Evolutionary conservation across 768 basidiomycete genomes (phyloP).

Genomic region (Lentinula edodes): DNA sequence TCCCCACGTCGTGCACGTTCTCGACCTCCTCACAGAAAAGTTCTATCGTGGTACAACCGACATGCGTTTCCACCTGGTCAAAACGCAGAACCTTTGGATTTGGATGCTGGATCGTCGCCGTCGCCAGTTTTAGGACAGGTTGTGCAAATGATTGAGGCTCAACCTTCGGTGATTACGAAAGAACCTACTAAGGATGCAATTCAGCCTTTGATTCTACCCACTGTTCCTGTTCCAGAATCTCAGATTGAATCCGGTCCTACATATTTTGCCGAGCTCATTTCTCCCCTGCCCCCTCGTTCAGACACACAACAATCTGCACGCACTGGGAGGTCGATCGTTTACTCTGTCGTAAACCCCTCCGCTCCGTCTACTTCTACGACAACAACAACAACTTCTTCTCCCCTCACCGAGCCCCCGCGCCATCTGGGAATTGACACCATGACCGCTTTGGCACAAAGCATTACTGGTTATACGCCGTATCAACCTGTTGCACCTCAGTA

Average conservation of each 20-base stretch:
- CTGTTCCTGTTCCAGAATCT: background rate
- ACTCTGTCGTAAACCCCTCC: conserved; percentile 3
- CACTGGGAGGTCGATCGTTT: conserved; percentile 1
- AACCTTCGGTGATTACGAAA: background rate
- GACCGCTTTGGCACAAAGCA: background rate
- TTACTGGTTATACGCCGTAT: conserved; percentile 2
- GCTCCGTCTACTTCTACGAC: conserved; percentile 1
- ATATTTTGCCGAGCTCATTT: background rate
- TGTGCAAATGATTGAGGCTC: background rate
- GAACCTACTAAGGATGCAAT: background rate
- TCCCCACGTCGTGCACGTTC: conserved; percentile 9
- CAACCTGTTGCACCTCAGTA: background rate
- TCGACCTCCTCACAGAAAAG: conserved; percentile 3
- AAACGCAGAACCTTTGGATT: background rate
- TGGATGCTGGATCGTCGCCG: conserved; percentile 1
- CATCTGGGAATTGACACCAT: background rate
- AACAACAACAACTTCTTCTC: background rate
- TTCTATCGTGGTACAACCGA: conserved; percentile 8
- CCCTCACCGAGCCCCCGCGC: background rate
- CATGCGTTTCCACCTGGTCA: background rate
- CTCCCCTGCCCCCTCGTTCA: background rate
- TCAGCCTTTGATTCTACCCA: conserved; percentile 3
- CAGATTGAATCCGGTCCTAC: background rate
- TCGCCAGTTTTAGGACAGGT: background rate
- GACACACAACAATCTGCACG: background rate